These are phyloP conservation scores for Tilletia indica DNA, from an alignment of 1,284 basidiomycete species.

Conservation along the genomic window DNA sequence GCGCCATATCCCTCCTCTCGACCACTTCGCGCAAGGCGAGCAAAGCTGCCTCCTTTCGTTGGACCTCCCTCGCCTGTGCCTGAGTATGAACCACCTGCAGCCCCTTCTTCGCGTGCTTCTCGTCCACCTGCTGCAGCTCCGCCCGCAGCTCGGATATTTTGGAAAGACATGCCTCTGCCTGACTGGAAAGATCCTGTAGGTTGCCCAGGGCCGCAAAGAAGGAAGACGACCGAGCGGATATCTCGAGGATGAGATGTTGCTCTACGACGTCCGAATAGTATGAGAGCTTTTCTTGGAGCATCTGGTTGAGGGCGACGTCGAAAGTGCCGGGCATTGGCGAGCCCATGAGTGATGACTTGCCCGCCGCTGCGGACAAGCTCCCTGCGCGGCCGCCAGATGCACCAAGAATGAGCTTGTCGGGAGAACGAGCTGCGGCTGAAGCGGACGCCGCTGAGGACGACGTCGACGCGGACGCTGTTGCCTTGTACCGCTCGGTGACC, in stretches of 20 bases:
- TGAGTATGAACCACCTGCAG: slow-evolving; percentile 36
- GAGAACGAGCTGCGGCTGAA: slow-evolving; percentile 1
- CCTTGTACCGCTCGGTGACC: slow-evolving; percentile 67
- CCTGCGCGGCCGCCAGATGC: neutral
- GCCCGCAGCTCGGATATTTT: slow-evolving; percentile 73
- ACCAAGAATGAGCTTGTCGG: slow-evolving; percentile 13
- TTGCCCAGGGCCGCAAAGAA: slow-evolving; percentile 97
- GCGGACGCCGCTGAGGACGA: slow-evolving; percentile 12
- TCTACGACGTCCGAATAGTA: slow-evolving; percentile 92
- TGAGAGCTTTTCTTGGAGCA: slow-evolving; percentile 84
- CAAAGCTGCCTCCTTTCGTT: slow-evolving; percentile 31
- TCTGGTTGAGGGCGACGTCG: slow-evolving; percentile 58
- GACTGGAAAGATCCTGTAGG: slow-evolving; percentile 83
- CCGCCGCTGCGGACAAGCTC: neutral
- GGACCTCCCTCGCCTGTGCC: slow-evolving; percentile 36
- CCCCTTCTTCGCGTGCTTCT: slow-evolving; percentile 60
- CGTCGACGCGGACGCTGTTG: slow-evolving; percentile 24
- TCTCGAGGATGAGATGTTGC: slow-evolving; percentile 89
- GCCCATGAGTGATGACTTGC: neutral
- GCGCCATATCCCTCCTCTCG: slow-evolving; percentile 42
- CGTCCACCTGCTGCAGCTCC: slow-evolving; percentile 74
- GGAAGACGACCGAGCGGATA: slow-evolving; percentile 80
- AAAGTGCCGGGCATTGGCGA: slow-evolving; percentile 35
- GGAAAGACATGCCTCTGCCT: slow-evolving; percentile 76
- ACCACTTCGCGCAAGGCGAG: slow-evolving; percentile 33